Evolutionary conservation across 345 rosid genomes (phyloP).

Genomic region (Fremontodendron californicum): DNA sequence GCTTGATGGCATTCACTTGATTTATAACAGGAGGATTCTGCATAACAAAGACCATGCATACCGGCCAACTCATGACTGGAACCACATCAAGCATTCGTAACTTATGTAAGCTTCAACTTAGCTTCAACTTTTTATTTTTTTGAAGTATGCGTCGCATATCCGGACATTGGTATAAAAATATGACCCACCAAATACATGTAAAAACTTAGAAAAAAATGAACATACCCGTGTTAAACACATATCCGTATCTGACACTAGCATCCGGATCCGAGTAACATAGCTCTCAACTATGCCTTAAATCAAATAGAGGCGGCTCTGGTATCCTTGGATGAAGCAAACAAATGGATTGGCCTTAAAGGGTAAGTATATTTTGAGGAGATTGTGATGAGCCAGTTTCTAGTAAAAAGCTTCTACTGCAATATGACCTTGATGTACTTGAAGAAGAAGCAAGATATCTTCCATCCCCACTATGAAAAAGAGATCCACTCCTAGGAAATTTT

Average conservation of each 20-base stretch:
- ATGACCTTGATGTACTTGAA: conserved; percentile 86
- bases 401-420: conserved; percentile 81
- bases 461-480: conserved; percentile 53
- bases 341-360: conserved; percentile 33
- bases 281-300: neutral
- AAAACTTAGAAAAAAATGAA: too few relatives aligned
- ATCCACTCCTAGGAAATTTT: conserved; percentile 48
- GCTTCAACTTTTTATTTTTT: too few relatives aligned
- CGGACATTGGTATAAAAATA: too few relatives aligned
- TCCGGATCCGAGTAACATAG: too few relatives aligned
- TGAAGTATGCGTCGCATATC: too few relatives aligned
- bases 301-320: neutral
- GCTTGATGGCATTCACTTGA: neutral
- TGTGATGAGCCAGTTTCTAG: conserved; percentile 82
- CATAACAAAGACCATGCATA: neutral
- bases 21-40: neutral
- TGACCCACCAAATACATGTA: too few relatives aligned
- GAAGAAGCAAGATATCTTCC: conserved; percentile 75
- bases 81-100: neutral
- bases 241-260: too few relatives aligned
- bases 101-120: too few relatives aligned
- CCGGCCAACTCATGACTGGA: neutral
- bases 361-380: conserved; percentile 54
- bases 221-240: too few relatives aligned
- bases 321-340: neutral